Evolutionary conservation across 208 protist genomes (phyloP).

Genomic region (Leptomonas pyrrhocoris): DNA sequence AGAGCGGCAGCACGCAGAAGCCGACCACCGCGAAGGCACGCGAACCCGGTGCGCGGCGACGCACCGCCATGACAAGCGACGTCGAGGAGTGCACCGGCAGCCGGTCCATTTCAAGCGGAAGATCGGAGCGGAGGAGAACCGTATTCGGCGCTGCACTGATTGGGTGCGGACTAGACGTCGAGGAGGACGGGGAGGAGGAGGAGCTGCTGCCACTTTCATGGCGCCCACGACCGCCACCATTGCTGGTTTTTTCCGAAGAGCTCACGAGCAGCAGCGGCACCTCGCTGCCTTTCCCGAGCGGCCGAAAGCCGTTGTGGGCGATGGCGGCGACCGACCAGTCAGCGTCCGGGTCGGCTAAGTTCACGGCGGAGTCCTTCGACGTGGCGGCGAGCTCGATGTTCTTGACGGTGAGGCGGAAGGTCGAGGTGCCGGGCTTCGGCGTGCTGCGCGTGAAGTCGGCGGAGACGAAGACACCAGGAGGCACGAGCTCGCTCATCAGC

Average conservation of each 20-base stretch:
- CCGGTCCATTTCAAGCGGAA: slow-evolving; percentile 67
- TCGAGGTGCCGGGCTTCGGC: slow-evolving; percentile 37
- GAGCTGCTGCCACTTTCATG: not conserved
- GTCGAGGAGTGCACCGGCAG: slow-evolving; percentile 85
- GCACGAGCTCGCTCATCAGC: slow-evolving; percentile 75
- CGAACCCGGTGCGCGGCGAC: slow-evolving; percentile 46
- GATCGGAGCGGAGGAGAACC: slow-evolving; percentile 53
- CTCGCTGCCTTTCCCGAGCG: slow-evolving; percentile 79
- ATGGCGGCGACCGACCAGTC: slow-evolving; percentile 86
- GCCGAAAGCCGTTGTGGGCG: slow-evolving; percentile 87
- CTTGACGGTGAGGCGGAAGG: slow-evolving; percentile 66
- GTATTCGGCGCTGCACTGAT: not conserved
- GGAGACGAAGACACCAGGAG: slow-evolving; percentile 76
- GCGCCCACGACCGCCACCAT: too few species aligned
- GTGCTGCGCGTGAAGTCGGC: slow-evolving; percentile 72
- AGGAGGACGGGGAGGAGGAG: slow-evolving; percentile 25
- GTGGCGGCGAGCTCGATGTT: slow-evolving; percentile 58
- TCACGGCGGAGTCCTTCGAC: slow-evolving; percentile 42
- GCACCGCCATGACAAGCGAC: slow-evolving; percentile 85
- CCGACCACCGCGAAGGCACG: slow-evolving; percentile 63
- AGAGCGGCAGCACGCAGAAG: slow-evolving; percentile 89
- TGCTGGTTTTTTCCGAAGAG: slow-evolving; percentile 3
- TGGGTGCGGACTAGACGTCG: slow-evolving; percentile 12
- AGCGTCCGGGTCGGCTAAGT: slow-evolving; percentile 43
- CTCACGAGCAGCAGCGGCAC: slow-evolving; percentile 52